Base-by-base conservation (phyloP, 2,329 filamentous ascomycete species). In the Clarireedia hainanense region DNA sequence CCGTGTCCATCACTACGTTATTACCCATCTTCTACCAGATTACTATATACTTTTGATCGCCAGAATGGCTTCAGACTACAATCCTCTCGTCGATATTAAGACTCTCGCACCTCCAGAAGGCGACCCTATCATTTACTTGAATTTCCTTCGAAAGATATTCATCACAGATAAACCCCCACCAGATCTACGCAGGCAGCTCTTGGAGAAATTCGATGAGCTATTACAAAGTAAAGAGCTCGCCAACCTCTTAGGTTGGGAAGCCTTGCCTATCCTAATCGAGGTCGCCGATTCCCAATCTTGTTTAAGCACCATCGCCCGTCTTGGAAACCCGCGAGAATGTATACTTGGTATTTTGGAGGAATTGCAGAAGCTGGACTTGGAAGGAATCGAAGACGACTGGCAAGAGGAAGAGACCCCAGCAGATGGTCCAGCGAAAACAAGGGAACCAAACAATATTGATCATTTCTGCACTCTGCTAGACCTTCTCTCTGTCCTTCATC, bases 241-340 rank as follows among this genome's bases (percentile, higher is more conserved):
- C 2, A 80, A 80, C 58, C 86, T 89, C 56, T 91, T 92, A 64
- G 89, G 89, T 50, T 94, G 89, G 89, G 89, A 94, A 68, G 74
- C 92, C 51, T 85, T 94, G 23, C 85, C 88, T 67, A 81, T 89
- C 65, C 78, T 94, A 4, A 76, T 91, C 24, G 77, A 81, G 37
- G 72, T 90, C 5, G 77, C 86, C 1, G 82, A 79, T 12, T 85
- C 84, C n/a, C 83, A 87, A 62, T 71, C 77, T 61, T 91, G 88
- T 67, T 75, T 92, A 15, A 80, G 86, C 67, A 87, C 85, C 30
- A 84, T 92, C 52, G 88, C 88, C 34, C 80, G 84, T 24, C 76
- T 90, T 40, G 89, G 88, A 50, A 94, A 92, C 67, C 89, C 89
- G 1, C 77, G 88, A 50, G 89, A 94, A 70, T 86, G 91, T 47